Conservation (phyloP, 371 early-diverging fungal genomes). For the Smittium culicis region DNA sequence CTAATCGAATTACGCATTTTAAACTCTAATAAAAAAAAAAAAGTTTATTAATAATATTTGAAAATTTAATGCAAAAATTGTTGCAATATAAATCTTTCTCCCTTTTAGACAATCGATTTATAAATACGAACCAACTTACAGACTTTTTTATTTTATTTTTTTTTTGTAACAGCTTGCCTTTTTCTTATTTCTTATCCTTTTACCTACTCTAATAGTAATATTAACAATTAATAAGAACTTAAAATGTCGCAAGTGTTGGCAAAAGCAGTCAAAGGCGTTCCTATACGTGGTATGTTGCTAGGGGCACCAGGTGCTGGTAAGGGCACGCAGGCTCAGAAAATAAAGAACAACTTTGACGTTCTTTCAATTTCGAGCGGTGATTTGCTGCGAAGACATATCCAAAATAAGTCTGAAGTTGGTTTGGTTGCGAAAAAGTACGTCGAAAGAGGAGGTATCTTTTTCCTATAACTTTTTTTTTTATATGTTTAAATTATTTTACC, state of each 20-base stretch:
- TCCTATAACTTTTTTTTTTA: no score
- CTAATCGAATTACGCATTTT: no score
- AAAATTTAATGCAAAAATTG: no score
- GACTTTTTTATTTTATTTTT: background rate
- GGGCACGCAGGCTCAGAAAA: constrained; percentile 71
- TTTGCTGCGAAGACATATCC: constrained; percentile 61
- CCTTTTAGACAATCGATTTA: background rate
- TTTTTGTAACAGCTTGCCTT: background rate
- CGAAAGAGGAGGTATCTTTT: constrained; percentile 40
- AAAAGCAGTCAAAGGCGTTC: background rate
- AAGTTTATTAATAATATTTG: no score
- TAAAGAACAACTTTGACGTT: constrained; percentile 51
- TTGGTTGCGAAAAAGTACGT: constrained; percentile 44
- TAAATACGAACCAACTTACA: background rate
- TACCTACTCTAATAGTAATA: background rate
- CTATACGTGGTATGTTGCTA: background rate
- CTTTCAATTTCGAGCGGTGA: constrained; percentile 69
- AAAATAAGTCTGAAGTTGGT: constrained; percentile 49
- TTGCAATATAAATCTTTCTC: background rate
- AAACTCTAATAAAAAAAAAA: no score
- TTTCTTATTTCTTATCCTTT: background rate
- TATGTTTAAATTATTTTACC: background rate
- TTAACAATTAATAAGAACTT: background rate
- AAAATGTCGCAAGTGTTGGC: background rate
- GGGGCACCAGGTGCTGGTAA: constrained; percentile 51